Evolutionary conservation across 2,329 filamentous ascomycete species (phyloP), one percentile per base, ranked within the genome.

Genomic region (Monascus ruber): DNA sequence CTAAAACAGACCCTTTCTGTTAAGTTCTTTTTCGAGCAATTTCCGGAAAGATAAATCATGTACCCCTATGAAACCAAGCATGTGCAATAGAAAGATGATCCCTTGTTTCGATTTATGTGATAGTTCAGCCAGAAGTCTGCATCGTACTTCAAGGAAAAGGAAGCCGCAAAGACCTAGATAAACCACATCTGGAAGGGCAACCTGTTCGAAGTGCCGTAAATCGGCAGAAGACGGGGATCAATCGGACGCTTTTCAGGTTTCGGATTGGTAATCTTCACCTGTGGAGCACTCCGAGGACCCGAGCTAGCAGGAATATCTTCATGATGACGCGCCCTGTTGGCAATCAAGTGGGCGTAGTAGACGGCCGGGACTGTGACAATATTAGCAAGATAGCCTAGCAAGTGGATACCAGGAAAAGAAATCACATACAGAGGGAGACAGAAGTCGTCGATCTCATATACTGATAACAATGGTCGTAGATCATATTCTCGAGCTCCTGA

Each of bases 391-490:
- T 37, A 17, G 17, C 17, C 28, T 38, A 10, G 32, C 24, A 38
- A 26, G 8, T 29, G 26, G 6, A 31, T 24, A n/a, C 33, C 5
- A 25, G 25, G 37, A 37, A 7, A 11, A 4, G 17, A 26, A 32
- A n/a, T 8, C 5, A 50, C 59, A 50, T 55, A 62, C 62, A 84
- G 0, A 91, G 64, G 0, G 88, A 95, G 0, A 98, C 88, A 0
- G 91, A 86, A 0, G 89, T 96, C 0, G 88, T 96, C 0, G 88
- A 91, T 10, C 91, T 79, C 40, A 83, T 81, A 55, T 94, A 98
- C 40, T 94, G 86, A 62, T 94, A 98, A 34, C 83, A 94, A 46
- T 95, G 87, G 49, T 94, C 83, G 52, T 96, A 96, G 24, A 96
- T 82, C 75, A 96, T 83, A 40, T 81, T 80, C 53, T 94, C 84